Conservation (phyloP, 2,329 filamentous ascomycete genomes). For the Nemania abortiva region DNA sequence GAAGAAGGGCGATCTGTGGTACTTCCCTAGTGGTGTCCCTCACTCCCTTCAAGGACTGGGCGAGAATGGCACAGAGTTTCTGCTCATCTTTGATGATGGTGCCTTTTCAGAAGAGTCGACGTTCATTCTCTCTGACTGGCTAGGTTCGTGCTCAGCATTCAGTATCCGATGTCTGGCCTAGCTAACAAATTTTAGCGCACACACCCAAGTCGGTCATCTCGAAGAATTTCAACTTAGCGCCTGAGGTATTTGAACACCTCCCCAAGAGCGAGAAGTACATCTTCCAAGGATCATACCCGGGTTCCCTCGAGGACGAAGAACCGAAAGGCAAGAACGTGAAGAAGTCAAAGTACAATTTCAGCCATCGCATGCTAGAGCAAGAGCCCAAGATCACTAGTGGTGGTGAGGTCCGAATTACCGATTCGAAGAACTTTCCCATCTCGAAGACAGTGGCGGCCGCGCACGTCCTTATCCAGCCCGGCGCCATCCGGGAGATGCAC, state of each 20-base stretch:
- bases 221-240: constrained; percentile 80
- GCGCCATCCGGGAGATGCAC: constrained; percentile 82
- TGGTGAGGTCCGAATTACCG: constrained; percentile 78
- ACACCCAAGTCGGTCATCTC: constrained; percentile 78
- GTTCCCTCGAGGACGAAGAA: constrained; percentile 73
- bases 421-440: constrained; percentile 80
- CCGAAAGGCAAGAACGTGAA: constrained; percentile 72
- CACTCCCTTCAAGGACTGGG: constrained; percentile 81
- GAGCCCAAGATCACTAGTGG: constrained; percentile 74
- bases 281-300: constrained; percentile 76
- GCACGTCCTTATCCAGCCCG: constrained; percentile 76
- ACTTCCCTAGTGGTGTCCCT: constrained; percentile 81
- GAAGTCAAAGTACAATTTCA: constrained; percentile 76
- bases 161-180: not conserved
- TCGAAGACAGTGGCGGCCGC: constrained; percentile 80
- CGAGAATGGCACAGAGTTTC: constrained; percentile 73
- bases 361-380: constrained; percentile 78
- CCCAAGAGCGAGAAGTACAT: constrained; percentile 80
- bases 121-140: constrained; percentile 79
- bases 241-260: constrained; percentile 76
- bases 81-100: constrained; percentile 63
- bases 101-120: constrained; percentile 72
- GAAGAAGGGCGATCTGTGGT: constrained; percentile 82
- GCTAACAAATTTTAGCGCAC: constrained; percentile 62
- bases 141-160: constrained; percentile 59